Conservation (phyloP, 2,329 filamentous ascomycete species). For the Ophiostoma quercus region DNA sequence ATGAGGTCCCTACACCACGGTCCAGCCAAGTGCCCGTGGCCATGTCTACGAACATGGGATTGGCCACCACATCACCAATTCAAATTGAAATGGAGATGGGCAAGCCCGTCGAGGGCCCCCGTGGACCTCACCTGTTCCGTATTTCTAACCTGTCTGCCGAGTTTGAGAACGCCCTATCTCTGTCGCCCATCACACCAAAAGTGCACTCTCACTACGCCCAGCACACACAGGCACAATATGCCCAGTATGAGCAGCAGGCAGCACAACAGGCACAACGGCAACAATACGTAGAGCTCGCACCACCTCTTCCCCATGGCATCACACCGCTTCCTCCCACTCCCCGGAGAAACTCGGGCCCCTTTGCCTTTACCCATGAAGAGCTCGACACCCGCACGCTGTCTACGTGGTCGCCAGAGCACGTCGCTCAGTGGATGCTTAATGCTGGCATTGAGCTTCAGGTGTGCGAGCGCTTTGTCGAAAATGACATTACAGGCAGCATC, state of each 20-base stretch:
- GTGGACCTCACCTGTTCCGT: constrained; percentile 81
- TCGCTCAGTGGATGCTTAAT: constrained; percentile 81
- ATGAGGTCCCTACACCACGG: constrained; percentile 74
- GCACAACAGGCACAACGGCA: background rate
- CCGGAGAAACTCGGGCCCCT: constrained; percentile 35
- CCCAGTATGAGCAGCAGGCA: background rate
- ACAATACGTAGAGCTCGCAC: constrained; percentile 36
- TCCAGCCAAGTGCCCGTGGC: constrained; percentile 44
- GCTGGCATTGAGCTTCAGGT: constrained; percentile 71
- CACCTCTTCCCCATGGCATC: constrained; percentile 34
- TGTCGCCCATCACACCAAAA: constrained; percentile 65
- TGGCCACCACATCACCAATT: constrained; percentile 47
- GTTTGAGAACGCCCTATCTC: constrained; percentile 53
- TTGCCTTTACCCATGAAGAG: constrained; percentile 52
- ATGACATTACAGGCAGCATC: constrained; percentile 87
- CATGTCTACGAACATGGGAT: constrained; percentile 42
- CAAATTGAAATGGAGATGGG: constrained; percentile 41
- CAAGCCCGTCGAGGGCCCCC: constrained; percentile 71
- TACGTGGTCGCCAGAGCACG: constrained; percentile 68
- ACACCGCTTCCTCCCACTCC: constrained; percentile 34
- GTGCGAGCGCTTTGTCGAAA: constrained; percentile 79
- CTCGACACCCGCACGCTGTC: constrained; percentile 57
- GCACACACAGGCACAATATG: background rate
- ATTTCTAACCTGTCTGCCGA: constrained; percentile 58
- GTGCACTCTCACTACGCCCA: background rate